Conservation (phyloP, 2,329 filamentous ascomycete genomes). For the Sordariomycetes sp. region DNA sequence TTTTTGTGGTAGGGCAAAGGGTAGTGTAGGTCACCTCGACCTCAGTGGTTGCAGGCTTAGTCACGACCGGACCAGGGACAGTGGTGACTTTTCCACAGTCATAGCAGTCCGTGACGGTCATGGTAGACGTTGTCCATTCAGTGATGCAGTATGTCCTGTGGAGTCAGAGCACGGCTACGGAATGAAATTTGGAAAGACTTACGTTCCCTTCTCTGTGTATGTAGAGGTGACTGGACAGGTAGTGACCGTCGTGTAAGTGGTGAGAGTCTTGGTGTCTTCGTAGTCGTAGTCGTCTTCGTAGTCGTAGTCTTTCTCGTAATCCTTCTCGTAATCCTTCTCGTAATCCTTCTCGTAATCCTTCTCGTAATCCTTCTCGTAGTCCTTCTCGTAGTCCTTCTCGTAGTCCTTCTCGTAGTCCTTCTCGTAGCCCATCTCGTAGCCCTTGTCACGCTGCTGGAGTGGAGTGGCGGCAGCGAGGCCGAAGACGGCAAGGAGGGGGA, state of each 20-base stretch:
- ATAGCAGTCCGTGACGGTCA: constrained; percentile 29
- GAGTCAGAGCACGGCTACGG: constrained; percentile 9
- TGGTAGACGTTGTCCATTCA: constrained; percentile 31
- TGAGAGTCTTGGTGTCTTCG: background rate
- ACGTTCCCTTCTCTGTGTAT: constrained; percentile 27
- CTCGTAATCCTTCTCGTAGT: no score
- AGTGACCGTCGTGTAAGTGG: constrained; percentile 31
- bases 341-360: no score
- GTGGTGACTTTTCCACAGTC: constrained; percentile 25
- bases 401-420: no score
- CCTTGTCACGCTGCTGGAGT: no score
- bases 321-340: no score
- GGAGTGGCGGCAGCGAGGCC: no score
- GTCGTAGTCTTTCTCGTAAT: no score
- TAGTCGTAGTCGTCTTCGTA: constrained; percentile 1
- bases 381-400: no score
- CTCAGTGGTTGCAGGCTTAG: constrained; percentile 18
- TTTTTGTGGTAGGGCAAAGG: constrained; percentile 19
- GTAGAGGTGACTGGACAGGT: constrained; percentile 36
- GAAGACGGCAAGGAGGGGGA: no score
- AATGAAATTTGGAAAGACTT: constrained; percentile 14
- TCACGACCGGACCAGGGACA: constrained; percentile 22
- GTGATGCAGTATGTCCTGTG: constrained; percentile 31
- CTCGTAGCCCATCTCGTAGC: no score
- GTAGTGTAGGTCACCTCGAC: constrained; percentile 10